Evolutionary conservation across 2,329 filamentous ascomycete genomes (phyloP).

Genomic region (Rutstroemia sp.): DNA sequence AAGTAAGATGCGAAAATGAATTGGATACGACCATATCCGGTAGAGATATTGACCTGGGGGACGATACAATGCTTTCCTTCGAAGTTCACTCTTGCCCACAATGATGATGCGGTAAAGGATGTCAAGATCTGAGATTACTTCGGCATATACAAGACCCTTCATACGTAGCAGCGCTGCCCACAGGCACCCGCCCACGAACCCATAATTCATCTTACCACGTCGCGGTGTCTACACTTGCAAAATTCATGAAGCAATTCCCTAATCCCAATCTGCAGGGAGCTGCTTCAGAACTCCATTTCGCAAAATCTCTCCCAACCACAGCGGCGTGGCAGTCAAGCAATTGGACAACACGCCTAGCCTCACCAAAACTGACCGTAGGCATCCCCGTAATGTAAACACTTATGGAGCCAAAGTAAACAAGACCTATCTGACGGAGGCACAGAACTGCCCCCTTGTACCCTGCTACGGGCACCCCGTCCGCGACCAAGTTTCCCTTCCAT

Average conservation of each 20-base stretch:
- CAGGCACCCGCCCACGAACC: not conserved
- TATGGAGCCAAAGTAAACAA: no score
- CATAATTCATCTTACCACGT: not conserved
- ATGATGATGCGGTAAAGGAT: no score
- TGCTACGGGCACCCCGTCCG: constrained; percentile 5
- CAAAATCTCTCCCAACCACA: not conserved
- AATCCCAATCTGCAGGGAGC: not conserved
- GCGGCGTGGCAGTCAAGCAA: not conserved
- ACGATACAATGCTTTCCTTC: no score
- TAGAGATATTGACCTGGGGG: not conserved
- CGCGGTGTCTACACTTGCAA: not conserved
- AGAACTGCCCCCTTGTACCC: not conserved
- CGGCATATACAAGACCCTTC: not conserved
- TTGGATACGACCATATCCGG: not conserved
- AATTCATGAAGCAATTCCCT: not conserved
- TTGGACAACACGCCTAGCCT: not conserved
- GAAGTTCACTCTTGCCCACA: no score
- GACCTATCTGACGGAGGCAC: not conserved
- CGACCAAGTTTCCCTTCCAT: not conserved
- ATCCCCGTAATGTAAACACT: not conserved
- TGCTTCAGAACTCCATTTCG: not conserved
- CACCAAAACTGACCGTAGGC: not conserved
- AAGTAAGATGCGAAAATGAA: not conserved
- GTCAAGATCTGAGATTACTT: not conserved
- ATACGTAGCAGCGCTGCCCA: not conserved